Percentiles rank a stretch among this genome's conserved stretches.
Conservation (phyloP, 768 basidiomycete genomes). For the Sporobolomyces roseus region DNA sequence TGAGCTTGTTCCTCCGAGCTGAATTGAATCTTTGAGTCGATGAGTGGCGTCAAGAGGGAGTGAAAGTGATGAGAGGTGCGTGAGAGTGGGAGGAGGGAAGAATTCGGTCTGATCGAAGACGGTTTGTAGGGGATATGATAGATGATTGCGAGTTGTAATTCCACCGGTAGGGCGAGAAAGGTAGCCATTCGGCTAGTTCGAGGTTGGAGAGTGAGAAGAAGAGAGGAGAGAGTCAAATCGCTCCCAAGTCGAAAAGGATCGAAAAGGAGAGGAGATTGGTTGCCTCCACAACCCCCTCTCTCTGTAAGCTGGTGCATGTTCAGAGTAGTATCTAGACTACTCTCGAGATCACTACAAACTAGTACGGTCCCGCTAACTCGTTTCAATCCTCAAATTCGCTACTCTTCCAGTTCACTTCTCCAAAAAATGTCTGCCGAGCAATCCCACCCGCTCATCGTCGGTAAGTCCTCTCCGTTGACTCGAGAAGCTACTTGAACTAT, state of each 20-base stretch:
- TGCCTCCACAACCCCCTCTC: background rate
- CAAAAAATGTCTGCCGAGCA: slow-evolving; percentile 40
- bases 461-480: slow-evolving; percentile 37
- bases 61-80: background rate
- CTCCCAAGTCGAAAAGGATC: background rate
- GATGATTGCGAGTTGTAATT: background rate
- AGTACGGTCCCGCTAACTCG: background rate
- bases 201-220: background rate
- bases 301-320: slow-evolving; percentile 12
- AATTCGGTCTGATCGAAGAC: background rate
- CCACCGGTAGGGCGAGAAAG: background rate
- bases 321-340: background rate
- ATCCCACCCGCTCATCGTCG: slow-evolving; percentile 50
- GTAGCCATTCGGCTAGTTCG: background rate
- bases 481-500: background rate
- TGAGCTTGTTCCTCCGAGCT: background rate
- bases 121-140: background rate
- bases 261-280: too few species aligned
- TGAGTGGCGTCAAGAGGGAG: background rate
- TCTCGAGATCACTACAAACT: background rate
- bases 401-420: background rate
- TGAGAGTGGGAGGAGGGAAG: background rate
- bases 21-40: background rate
- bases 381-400: too few species aligned
- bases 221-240: background rate